Evolutionary conservation across 805 yeast genomes (phyloP).

Genomic region (Saturnispora sekii): DNA sequence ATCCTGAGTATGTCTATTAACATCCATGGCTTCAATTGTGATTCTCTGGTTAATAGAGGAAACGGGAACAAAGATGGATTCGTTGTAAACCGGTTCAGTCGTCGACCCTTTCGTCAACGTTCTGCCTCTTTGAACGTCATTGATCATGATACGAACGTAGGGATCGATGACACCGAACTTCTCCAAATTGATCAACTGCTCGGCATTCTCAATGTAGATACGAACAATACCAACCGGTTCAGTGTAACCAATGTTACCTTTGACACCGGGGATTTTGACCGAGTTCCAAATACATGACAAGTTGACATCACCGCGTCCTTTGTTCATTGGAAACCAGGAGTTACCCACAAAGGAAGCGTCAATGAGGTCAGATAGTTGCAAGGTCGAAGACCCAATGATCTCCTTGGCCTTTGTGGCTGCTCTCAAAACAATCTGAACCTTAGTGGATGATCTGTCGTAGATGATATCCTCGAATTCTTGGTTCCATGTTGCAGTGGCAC

Average conservation of each 20-base stretch:
- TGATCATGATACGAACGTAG: slow-evolving; percentile 68
- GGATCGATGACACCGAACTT: slow-evolving; percentile 90
- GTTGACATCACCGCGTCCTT: slow-evolving; percentile 64
- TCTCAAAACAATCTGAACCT: slow-evolving; percentile 55
- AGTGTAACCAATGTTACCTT: slow-evolving; percentile 73
- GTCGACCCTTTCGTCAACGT: slow-evolving; percentile 61
- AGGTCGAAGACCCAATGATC: slow-evolving; percentile 47
- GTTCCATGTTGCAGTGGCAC: slow-evolving; percentile 60
- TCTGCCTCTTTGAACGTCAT: slow-evolving; percentile 68
- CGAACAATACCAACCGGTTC: slow-evolving; percentile 92
- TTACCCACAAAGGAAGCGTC: slow-evolving; percentile 72
- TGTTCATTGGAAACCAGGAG: slow-evolving; percentile 63
- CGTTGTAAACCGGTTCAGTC: slow-evolving; percentile 77
- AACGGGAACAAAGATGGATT: slow-evolving; percentile 70
- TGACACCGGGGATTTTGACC: slow-evolving; percentile 56
- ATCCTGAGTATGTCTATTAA: slow-evolving; percentile 68
- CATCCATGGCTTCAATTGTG: slow-evolving; percentile 88
- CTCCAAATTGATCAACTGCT: slow-evolving; percentile 73
- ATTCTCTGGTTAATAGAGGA: slow-evolving; percentile 75
- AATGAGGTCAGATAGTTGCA: slow-evolving; percentile 54
- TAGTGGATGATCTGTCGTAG: slow-evolving; percentile 58
- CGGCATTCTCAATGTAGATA: slow-evolving; percentile 59
- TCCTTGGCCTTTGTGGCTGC: slow-evolving; percentile 50
- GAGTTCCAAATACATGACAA: slow-evolving; percentile 78
- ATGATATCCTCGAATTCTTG: slow-evolving; percentile 52